Percentiles rank a stretch among this genome's conserved stretches.
Conservation (phyloP, 352 stramenopile genomes). For the Phytophthora quininea region DNA sequence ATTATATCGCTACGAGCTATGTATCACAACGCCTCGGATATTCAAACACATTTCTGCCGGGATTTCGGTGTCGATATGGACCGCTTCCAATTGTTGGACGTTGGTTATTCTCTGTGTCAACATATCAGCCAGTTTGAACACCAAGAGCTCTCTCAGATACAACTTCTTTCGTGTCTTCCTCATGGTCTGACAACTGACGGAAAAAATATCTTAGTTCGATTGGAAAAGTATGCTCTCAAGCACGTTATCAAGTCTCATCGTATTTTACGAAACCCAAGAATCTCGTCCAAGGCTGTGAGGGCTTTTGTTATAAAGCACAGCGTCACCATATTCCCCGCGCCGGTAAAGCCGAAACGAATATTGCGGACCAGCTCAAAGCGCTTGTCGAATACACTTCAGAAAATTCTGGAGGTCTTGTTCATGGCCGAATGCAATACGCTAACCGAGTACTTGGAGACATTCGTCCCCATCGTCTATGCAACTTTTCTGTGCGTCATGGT, state of each 20-base stretch:
- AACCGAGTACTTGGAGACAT: slow-evolving; percentile 44
- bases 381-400: slow-evolving; percentile 10
- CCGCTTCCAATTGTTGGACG: slow-evolving; percentile 2
- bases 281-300: neutral
- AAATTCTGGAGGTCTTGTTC: slow-evolving; percentile 30
- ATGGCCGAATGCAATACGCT: slow-evolving; percentile 41
- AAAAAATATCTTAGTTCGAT: slow-evolving; percentile 3
- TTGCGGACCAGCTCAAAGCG: neutral
- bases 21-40: slow-evolving; percentile 1
- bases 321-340: slow-evolving; percentile 1
- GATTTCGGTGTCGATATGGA: neutral
- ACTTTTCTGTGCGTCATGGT: slow-evolving; percentile 27
- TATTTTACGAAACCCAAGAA: neutral
- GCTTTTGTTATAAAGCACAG: slow-evolving; percentile 1
- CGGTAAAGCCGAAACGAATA: neutral
- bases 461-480: slow-evolving; percentile 39
- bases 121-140: slow-evolving; percentile 14
- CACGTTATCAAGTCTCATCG: slow-evolving; percentile 6
- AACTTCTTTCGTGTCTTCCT: slow-evolving; percentile 22
- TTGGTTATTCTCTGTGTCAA: slow-evolving; percentile 17
- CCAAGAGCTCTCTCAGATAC: slow-evolving; percentile 17
- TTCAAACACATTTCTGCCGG: slow-evolving; percentile 9
- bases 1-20: slow-evolving; percentile 5
- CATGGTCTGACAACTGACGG: slow-evolving; percentile 11
- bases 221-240: slow-evolving; percentile 25